A percentile compares a stretch with the other conserved stretches of the same genome.
These are phyloP conservation scores for Fraxinus americana DNA, from an alignment of 257 asterid species.

Conservation along the genomic window DNA sequence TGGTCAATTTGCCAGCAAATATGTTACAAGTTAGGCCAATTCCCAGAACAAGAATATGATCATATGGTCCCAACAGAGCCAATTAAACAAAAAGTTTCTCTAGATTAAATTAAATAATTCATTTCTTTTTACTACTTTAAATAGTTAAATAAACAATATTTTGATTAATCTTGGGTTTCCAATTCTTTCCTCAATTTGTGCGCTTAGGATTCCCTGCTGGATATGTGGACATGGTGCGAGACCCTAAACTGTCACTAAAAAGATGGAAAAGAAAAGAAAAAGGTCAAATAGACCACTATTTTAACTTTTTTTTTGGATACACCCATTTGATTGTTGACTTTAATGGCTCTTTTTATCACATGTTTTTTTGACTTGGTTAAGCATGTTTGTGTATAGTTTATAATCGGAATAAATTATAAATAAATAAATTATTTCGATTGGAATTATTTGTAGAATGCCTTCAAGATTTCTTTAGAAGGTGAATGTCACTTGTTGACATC, in stretches of 20 bases:
- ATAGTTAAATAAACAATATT: neutral
- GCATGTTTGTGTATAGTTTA: neutral
- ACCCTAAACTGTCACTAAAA: conserved; percentile 32
- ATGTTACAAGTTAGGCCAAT: conserved; percentile 23
- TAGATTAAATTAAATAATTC: neutral
- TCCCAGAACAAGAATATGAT: conserved; percentile 14
- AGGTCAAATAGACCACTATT: conserved; percentile 32
- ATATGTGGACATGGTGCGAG: conserved; percentile 37
- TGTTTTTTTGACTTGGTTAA: neutral
- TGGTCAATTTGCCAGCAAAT: conserved; percentile 11
- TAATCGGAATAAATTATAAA: too few species aligned
- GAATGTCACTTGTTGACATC: neutral
- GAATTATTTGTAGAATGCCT: too few species aligned
- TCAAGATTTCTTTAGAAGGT: too few species aligned
- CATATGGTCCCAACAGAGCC: neutral
- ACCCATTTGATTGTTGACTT: conserved; percentile 29
- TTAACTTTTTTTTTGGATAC: conserved; percentile 26
- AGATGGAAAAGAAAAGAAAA: conserved; percentile 16
- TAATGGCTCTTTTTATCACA: neutral
- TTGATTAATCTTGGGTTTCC: neutral
- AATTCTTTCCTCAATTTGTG: neutral
- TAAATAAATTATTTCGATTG: too few species aligned
- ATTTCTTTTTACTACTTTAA: neutral
- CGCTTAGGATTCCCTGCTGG: conserved; percentile 41
- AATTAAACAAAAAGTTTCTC: too few species aligned